A percentile compares a stretch with the other conserved stretches of the same genome.
Evolutionary conservation across 1,284 basidiomycete genomes (phyloP).

Genomic region (Coriolopsis trogii): DNA sequence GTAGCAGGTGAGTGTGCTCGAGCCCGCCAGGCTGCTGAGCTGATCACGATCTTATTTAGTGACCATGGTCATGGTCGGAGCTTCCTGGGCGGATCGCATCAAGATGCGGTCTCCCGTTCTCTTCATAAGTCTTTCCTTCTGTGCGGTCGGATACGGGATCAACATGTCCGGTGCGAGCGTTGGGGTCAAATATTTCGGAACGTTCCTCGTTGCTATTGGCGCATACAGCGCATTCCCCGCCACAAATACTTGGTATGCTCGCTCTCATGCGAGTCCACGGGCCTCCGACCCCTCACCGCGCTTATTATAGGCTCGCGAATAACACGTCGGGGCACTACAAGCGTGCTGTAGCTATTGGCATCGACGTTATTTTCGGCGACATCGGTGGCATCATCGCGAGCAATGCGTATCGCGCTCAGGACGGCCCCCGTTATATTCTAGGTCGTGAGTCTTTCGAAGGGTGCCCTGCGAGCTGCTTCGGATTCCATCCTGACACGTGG

Average conservation of each 20-base stretch:
- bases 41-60: constrained; percentile 38
- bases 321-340: constrained; percentile 55
- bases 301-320: not conserved
- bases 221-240: constrained; percentile 63
- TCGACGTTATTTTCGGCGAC: constrained; percentile 46
- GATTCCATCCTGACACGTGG: not conserved
- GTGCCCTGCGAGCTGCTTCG: too few relatives aligned
- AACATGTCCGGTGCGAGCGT: constrained; percentile 52
- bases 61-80: constrained; percentile 51
- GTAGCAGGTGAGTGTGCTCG: constrained; percentile 50
- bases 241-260: constrained; percentile 54
- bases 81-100: constrained; percentile 58
- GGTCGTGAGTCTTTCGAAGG: constrained; percentile 48
- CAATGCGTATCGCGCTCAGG: constrained; percentile 60
- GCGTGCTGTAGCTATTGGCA: constrained; percentile 23
- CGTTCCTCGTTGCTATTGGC: constrained; percentile 61
- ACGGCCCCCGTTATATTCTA: constrained; percentile 60
- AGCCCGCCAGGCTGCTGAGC: not conserved
- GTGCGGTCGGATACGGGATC: constrained; percentile 62
- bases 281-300: not conserved
- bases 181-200: constrained; percentile 67
- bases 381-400: constrained; percentile 56
- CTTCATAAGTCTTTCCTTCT: constrained; percentile 50
- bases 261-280: not conserved
- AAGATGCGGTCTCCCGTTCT: constrained; percentile 62